Evolutionary conservation across 208 protist species (phyloP).

Genomic region (Wallacemonas rigidus): DNA sequence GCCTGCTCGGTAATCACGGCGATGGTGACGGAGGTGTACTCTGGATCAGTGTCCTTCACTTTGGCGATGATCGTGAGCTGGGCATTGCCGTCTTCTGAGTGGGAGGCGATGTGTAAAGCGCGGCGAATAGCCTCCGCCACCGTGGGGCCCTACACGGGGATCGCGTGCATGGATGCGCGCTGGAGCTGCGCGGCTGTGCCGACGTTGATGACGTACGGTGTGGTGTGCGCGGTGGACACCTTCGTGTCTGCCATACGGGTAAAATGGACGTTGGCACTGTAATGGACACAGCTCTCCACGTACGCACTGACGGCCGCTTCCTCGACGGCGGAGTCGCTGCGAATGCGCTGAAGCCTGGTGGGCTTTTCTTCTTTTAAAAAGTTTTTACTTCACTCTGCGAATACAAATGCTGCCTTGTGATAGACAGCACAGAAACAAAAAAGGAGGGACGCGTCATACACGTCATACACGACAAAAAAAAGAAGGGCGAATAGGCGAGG

Average conservation of each 20-base stretch:
- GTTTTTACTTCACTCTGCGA: not conserved
- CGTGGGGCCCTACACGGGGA: conserved; percentile 52
- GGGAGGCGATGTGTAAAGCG: not conserved
- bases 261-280: conserved; percentile 59
- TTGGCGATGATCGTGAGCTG: conserved; percentile 21
- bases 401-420: not conserved
- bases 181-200: conserved; percentile 47
- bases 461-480: not conserved
- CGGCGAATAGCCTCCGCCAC: conserved; percentile 56
- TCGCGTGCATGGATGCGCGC: conserved; percentile 31
- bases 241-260: conserved; percentile 33
- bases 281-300: conserved; percentile 47
- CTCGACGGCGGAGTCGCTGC: conserved; percentile 32
- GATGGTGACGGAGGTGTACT: conserved; percentile 45
- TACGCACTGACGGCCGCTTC: conserved; percentile 45
- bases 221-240: conserved; percentile 19
- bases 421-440: conserved; percentile 3
- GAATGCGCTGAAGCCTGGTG: conserved; percentile 25
- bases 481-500: not conserved
- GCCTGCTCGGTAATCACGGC: conserved; percentile 47
- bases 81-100: conserved; percentile 24
- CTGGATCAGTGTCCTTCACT: not conserved
- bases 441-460: not conserved
- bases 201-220: conserved; percentile 47
- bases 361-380: conserved; percentile 2